These are phyloP conservation scores for Parasitella parasitica DNA, from an alignment of 371 early-diverging fungal species.

Conservation along the genomic window DNA sequence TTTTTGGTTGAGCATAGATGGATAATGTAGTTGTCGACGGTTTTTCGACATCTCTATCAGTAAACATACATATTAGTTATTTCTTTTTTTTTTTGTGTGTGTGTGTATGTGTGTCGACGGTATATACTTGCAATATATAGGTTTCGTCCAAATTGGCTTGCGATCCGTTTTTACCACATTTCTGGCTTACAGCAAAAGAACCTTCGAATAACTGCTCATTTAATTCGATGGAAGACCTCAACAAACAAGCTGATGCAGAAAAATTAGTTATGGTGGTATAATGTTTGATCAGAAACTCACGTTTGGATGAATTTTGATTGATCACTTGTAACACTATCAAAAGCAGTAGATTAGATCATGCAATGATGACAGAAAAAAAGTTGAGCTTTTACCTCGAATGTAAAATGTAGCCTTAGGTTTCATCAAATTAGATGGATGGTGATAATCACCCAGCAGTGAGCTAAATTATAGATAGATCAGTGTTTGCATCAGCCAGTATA, in stretches of 20 bases:
- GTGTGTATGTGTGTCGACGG: not conserved
- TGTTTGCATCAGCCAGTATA: too few relatives aligned
- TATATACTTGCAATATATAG: slow-evolving; percentile 33
- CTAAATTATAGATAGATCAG: not conserved
- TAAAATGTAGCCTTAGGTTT: slow-evolving; percentile 39
- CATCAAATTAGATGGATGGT: not conserved
- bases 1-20: slow-evolving; percentile 31
- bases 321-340: slow-evolving; percentile 41
- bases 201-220: slow-evolving; percentile 34
- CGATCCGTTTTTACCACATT: slow-evolving; percentile 40
- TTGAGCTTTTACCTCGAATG: slow-evolving; percentile 41
- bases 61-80: not conserved
- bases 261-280: not conserved
- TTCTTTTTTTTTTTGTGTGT: not conserved
- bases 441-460: not conserved
- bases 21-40: slow-evolving; percentile 21
- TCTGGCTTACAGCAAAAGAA: slow-evolving; percentile 22
- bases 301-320: slow-evolving; percentile 34
- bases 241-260: slow-evolving; percentile 24
- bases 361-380: not conserved
- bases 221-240: slow-evolving; percentile 34
- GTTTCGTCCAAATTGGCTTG: slow-evolving; percentile 45
- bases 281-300: slow-evolving; percentile 16
- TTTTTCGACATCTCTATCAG: slow-evolving; percentile 35
- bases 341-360: not conserved